Evolutionary conservation across 2,329 filamentous ascomycete species (phyloP), one percentile per base, ranked within the genome.

Genomic region (Diaporthe ampelina): DNA sequence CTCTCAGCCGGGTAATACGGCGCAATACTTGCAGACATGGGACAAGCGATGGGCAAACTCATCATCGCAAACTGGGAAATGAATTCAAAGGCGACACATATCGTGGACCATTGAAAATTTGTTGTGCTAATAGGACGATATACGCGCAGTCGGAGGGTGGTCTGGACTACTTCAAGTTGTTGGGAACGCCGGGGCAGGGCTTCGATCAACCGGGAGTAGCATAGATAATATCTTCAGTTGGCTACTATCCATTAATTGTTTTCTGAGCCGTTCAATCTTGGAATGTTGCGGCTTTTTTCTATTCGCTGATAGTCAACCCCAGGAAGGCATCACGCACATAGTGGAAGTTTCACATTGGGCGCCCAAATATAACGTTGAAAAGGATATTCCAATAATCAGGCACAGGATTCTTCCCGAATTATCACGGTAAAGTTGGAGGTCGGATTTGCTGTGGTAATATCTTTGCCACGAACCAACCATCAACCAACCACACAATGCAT

Each of bases 21-120:
- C 32, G 17, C 63, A 37, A 21, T 68, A 68, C 26, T 13, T 68
- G 15, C 63, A 68, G 48, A 21, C 10, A 40, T 68, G 63, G 63
- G 63, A 68, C 48, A 68, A 26, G 4, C 63, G 24, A 54, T 68
- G 63, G 63, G 48, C 32, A 26, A 40, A 4, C 32, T 68, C 63
- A 8, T 54, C 45, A 4, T 40, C 45, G 2, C 40, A 26, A 8
- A 29, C 48, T 54, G 48, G n/a, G 15, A 26, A 29, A 37, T 37
- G 24, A 68, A 40, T 19, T 0, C 5, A 21, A 29, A n/a, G 6
- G 4, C 3, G 32, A 24, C 21, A 24, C n/a, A 19, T 3, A 1
- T 4, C 9, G 4, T 21, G 3, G 6, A 19, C 19, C 11, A 11
- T 37, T 50, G 43, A 6, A n/a, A 48, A 2, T 5, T 48, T 19